These are phyloP conservation scores for Pholiota conissans DNA, from an alignment of 768 basidiomycete genomes.

Conservation along the genomic window DNA sequence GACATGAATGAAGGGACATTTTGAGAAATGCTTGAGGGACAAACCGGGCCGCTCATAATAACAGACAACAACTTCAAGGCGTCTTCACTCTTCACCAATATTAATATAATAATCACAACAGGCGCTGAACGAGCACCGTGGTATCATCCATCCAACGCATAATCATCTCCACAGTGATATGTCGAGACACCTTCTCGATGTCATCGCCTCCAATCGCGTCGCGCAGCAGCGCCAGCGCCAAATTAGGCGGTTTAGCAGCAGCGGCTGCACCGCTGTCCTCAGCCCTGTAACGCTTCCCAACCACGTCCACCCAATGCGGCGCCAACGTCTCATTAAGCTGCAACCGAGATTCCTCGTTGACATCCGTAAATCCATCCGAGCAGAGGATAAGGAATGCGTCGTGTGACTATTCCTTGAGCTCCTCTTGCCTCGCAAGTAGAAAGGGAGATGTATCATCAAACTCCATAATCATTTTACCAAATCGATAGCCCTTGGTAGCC, in stretches of 20 bases:
- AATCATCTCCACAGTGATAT: constrained; percentile 48
- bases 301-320: constrained; percentile 36
- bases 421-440: too few relatives aligned
- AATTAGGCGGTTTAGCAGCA: constrained; percentile 16
- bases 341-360: constrained; percentile 28
- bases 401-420: too few relatives aligned
- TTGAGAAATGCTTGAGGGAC: too few relatives aligned
- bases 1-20: neutral
- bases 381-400: constrained; percentile 45
- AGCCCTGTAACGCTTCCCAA: constrained; percentile 16
- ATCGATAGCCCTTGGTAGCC: too few relatives aligned
- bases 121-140: constrained; percentile 43
- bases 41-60: too few relatives aligned
- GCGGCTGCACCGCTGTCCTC: constrained; percentile 1
- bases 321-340: constrained; percentile 27
- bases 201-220: constrained; percentile 46
- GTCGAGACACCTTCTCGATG: constrained; percentile 38
- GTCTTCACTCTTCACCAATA: too few relatives aligned
- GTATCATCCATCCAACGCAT: constrained; percentile 61
- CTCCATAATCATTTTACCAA: too few relatives aligned
- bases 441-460: too few relatives aligned
- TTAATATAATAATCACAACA: too few relatives aligned
- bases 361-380: constrained; percentile 53
- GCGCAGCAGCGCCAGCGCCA: constrained; percentile 43
- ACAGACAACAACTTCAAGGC: too few relatives aligned